Conservation (phyloP, 331 rosid species). For the Pyracantha coccinea region DNA sequence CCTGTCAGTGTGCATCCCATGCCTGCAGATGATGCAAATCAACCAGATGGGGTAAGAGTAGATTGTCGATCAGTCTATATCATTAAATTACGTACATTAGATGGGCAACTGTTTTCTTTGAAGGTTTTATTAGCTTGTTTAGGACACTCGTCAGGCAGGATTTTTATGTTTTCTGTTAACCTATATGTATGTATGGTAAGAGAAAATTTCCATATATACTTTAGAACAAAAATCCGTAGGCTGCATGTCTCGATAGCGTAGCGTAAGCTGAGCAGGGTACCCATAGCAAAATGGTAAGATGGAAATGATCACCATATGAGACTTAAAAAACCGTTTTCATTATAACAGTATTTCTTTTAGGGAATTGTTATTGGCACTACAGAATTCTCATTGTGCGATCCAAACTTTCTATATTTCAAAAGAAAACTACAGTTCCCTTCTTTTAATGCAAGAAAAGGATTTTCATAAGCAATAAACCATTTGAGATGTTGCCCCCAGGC, state of each 20-base stretch:
- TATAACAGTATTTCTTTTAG: neutral
- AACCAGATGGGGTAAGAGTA: constrained; percentile 39
- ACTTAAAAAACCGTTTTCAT: neutral
- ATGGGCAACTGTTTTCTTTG: neutral
- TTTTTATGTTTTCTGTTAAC: neutral
- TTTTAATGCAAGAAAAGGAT: neutral
- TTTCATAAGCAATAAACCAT: neutral
- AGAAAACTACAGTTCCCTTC: neutral
- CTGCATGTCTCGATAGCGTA: neutral
- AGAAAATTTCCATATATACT: neutral
- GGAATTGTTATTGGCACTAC: too few relatives aligned
- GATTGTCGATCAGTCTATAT: constrained; percentile 4
- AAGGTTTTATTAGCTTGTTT: neutral
- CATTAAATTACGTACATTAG: neutral
- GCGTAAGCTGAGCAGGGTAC: neutral
- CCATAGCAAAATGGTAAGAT: neutral
- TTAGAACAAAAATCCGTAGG: neutral
- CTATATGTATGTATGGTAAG: neutral
- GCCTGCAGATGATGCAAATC: constrained; percentile 33
- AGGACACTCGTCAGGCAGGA: neutral
- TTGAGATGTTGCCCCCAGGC: neutral
- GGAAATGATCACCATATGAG: neutral
- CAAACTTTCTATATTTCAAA: neutral
- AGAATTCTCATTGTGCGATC: too few relatives aligned
- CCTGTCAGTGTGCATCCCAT: constrained; percentile 43